A percentile compares a stretch with the other conserved stretches of the same genome.
Evolutionary conservation across 2,329 filamentous ascomycete species (phyloP).

Genomic region (Paramyrothecium sp.): DNA sequence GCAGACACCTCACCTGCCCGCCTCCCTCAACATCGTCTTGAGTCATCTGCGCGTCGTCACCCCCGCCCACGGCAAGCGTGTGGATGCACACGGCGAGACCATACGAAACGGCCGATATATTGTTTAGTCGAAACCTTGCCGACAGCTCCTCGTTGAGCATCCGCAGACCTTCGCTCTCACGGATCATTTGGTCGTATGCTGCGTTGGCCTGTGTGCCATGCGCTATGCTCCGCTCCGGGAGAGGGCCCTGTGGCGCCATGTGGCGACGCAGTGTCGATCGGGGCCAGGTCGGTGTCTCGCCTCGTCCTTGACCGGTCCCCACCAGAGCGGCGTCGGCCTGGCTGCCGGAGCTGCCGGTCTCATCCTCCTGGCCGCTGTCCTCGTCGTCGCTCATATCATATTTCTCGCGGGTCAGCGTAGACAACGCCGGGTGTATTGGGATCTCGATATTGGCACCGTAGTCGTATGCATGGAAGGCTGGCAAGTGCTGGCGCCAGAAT

Average conservation of each 20-base stretch:
- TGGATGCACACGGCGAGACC: conserved; percentile 1
- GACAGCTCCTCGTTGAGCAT: background rate
- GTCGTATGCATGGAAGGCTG: background rate
- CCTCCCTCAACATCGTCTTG: background rate
- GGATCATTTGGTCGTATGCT: background rate
- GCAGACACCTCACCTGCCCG: background rate
- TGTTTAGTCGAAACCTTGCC: background rate
- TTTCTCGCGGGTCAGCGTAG: background rate
- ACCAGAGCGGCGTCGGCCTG: background rate
- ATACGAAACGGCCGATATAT: conserved; percentile 1
- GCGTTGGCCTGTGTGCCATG: background rate
- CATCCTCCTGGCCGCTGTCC: background rate
- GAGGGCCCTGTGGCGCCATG: background rate
- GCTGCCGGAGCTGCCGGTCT: background rate
- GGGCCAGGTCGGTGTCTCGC: background rate
- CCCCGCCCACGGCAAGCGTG: background rate
- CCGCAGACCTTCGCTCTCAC: background rate
- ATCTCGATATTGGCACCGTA: background rate
- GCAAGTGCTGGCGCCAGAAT: background rate
- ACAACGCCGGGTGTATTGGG: background rate
- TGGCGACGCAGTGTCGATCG: too few relatives aligned
- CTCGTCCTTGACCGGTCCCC: background rate
- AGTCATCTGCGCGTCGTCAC: background rate
- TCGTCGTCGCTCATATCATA: background rate
- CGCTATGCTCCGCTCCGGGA: too few relatives aligned